Base-by-base conservation (phyloP, 78 protist species). In the Chrysochromulina tobinii region DNA sequence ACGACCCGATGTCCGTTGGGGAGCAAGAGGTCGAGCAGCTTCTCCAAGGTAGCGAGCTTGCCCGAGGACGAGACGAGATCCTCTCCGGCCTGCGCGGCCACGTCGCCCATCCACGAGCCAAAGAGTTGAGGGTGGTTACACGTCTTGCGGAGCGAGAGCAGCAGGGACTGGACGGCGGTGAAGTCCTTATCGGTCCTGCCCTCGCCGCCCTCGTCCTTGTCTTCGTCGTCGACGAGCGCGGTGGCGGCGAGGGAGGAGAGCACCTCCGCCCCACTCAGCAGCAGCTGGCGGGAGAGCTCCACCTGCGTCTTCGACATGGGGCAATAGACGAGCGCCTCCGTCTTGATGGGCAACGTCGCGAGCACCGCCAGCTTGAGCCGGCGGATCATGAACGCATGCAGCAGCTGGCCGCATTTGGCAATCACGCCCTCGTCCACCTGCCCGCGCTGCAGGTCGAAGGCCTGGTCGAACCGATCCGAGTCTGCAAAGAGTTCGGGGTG, bases 1-100 rank as follows among this genome's bases (percentile, higher is more conserved):
- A 98, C 93, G 0, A 98, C 98, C 9, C 94, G 94, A 89, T 97
- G 99, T 6, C 95, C 97, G 8, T 3, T 69, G 14, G 48, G 54
- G 66, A 95, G 89, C 21, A 99, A 88, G 51, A 92, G 64, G 55
- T 95, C 94, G 18, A 99, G 94, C 55, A 99, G 95, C 87, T 95
- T 94, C 89, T 97, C 98, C 6, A 99, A 88, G 17, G 98, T 73
- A 0, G 92, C 94, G 55, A 99, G 72, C 90, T 99, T 99, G 4
- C 99, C 99, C 27, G 97, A 94, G 7, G 96, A 92, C 2, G 88
- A 51, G n/a, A 96, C 86, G 38, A 95, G 66, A 8, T 57, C 50
- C 25, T 91, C 92, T 59, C 87, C 87, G 1, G 5, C 6, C n/a
- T 54, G 51, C 27, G 54, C 15, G n/a, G n/a, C 21, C 27, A 75